Percentiles rank a stretch among this genome's conserved stretches.
Conservation (phyloP, 2,329 filamentous ascomycete species). For the Colletotrichum nymphaeae region DNA sequence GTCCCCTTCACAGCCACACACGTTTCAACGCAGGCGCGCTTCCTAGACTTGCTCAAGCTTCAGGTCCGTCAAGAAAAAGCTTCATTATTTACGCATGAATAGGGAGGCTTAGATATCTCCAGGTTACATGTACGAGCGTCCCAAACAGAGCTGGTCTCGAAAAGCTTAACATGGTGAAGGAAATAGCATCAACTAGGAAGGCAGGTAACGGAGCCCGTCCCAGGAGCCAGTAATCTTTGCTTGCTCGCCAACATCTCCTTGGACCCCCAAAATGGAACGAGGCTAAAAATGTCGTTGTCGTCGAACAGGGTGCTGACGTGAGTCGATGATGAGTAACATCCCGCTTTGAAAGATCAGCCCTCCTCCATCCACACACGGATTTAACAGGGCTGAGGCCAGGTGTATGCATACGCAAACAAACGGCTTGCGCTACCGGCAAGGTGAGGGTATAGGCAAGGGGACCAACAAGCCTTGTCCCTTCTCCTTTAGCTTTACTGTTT, state of each 20-base stretch:
- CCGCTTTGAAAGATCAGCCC: background rate
- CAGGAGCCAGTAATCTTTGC: background rate
- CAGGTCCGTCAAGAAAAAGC: background rate
- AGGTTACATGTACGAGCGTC: background rate
- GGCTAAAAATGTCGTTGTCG: background rate
- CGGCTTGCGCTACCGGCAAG: background rate
- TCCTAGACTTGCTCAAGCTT: background rate
- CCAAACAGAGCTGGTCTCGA: background rate
- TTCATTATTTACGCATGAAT: background rate
- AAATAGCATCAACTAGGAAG: background rate
- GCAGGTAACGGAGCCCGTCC: background rate
- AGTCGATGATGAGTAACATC: constrained; percentile 1
- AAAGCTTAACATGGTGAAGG: background rate
- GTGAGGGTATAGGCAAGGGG: background rate
- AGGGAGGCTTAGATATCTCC: background rate
- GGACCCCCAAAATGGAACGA: background rate
- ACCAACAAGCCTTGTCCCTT: background rate
- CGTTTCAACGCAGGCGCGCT: background rate
- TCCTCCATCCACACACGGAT: background rate
- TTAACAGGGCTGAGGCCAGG: constrained; percentile 8
- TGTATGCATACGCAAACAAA: background rate
- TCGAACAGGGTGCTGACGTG: constrained; percentile 17
- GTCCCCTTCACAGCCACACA: constrained; percentile 5
- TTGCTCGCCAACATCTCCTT: background rate
- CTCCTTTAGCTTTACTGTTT: background rate